Evolutionary conservation across 352 stramenopile genomes (phyloP).

Genomic region (Globisporangium carolinianum): DNA sequence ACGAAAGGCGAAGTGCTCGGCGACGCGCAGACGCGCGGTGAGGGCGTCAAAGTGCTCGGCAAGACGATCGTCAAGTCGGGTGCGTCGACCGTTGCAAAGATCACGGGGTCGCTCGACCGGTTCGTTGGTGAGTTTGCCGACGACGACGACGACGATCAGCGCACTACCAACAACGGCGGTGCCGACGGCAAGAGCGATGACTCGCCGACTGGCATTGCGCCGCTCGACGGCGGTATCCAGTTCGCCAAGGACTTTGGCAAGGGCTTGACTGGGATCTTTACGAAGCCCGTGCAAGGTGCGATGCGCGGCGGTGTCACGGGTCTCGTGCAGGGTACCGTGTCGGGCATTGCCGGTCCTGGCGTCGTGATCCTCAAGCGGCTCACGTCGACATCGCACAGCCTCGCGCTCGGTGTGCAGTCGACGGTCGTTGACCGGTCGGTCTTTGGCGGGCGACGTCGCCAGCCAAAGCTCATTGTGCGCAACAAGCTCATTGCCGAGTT

Average conservation of each 20-base stretch:
- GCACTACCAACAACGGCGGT: not conserved
- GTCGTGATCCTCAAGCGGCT: constrained; percentile 79
- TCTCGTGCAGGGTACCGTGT: constrained; percentile 68
- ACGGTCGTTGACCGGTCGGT: constrained; percentile 74
- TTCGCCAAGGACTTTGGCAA: constrained; percentile 84
- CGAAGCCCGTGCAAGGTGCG: constrained; percentile 79
- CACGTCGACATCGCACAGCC: constrained; percentile 77
- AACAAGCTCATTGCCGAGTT: constrained; percentile 60
- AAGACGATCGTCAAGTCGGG: constrained; percentile 81
- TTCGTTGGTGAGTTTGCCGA: constrained; percentile 79
- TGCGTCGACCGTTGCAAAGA: constrained; percentile 71
- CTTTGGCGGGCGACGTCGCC: constrained; percentile 67
- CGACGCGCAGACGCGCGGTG: constrained; percentile 72
- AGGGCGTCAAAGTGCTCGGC: constrained; percentile 81
- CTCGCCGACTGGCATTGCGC: constrained; percentile 31
- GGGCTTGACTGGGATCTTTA: constrained; percentile 82
- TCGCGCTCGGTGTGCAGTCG: constrained; percentile 71
- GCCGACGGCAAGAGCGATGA: constrained; percentile 20
- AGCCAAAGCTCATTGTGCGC: constrained; percentile 63
- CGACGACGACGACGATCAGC: constrained; percentile 20
- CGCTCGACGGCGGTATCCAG: constrained; percentile 39
- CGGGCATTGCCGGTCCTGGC: constrained; percentile 71
- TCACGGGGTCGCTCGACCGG: constrained; percentile 80
- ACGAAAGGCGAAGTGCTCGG: constrained; percentile 82
- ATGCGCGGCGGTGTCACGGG: constrained; percentile 73